Base-by-base conservation (phyloP, 1,284 basidiomycete species). In the Crucibulum cyathiforme region DNA sequence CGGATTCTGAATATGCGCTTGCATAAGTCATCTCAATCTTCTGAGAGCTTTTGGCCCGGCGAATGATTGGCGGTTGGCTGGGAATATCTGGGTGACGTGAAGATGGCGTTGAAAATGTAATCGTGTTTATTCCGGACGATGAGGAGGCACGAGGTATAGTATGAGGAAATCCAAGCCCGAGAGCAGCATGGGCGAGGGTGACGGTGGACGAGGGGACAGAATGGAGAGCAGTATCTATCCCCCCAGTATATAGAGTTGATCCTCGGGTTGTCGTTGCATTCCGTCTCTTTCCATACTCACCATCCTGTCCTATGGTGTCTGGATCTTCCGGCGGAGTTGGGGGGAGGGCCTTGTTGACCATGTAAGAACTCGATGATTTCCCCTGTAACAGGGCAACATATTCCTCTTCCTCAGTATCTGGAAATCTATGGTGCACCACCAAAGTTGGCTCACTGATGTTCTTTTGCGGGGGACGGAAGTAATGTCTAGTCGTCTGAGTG, bases 381-480 rank as follows among this genome's bases (percentile, higher is more conserved):
- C 36, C 48, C 45, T 54, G 59, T 50, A 48, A 58, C 59, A 13
- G 54, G 13, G 58, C 36, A 43, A 46, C 12, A 47, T 61, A 38
- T 24, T 58, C 56, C 19, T 47, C 24, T 15, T 19, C 43, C 15
- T 12, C 5, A 31, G 36, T 13, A n/a, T 49, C 12, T 35, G 45
- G 36, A 35, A 8, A 50, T 24, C 34, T 37, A 36, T 37, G 55
- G 50, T 54, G 62, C 17, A 54, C 51, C 31, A 38, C 57, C 12
- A 63, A 54, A 34, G 71, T 67, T 36, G 70, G 68, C 37, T 74
- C 70, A 52, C 71, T 71, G 36, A 74, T 75, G 56, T 84, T 85
- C 64, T 84, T 87, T 67, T 80, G 86, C 35, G 88, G 71, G 39
- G 89, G 86, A 71, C 90, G 86, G 76, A 90, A 86, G 73, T 86